Evolutionary conservation across 2,329 filamentous ascomycete genomes (phyloP).

Genomic region (Nakataea oryzae): DNA sequence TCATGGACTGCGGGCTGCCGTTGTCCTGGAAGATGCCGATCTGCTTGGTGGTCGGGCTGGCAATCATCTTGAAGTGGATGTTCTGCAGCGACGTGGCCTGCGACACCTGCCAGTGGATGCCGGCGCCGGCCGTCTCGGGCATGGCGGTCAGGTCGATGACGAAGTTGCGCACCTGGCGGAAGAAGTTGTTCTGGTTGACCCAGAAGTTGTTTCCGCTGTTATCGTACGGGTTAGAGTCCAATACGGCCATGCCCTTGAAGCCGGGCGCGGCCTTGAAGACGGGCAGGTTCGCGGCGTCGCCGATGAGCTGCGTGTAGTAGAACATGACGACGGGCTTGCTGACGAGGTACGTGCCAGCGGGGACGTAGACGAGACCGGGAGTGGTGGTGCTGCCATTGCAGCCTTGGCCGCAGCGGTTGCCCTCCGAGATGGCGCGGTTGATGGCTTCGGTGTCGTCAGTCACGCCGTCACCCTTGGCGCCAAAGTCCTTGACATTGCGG

Average conservation of each 20-base stretch:
- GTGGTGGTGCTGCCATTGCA: constrained; percentile 79
- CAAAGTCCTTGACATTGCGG: constrained; percentile 68
- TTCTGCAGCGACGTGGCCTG: constrained; percentile 75
- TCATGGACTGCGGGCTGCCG: constrained; percentile 75
- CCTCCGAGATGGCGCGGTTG: constrained; percentile 70
- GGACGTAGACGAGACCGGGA: constrained; percentile 87
- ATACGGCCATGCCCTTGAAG: constrained; percentile 79
- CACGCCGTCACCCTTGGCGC: constrained; percentile 54
- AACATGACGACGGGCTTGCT: constrained; percentile 69
- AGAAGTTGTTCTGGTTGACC: constrained; percentile 77
- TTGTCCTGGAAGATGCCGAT: constrained; percentile 80
- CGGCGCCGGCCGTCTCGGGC: constrained; percentile 49
- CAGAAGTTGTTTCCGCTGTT: constrained; percentile 60
- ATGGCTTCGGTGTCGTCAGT: constrained; percentile 85
- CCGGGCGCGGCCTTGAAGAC: constrained; percentile 61
- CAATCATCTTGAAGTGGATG: constrained; percentile 69
- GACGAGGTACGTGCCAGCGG: constrained; percentile 75
- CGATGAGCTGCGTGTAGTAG: constrained; percentile 91
- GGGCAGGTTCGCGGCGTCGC: constrained; percentile 63
- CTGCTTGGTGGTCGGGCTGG: constrained; percentile 57
- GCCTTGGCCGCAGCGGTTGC: constrained; percentile 65
- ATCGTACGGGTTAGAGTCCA: constrained; percentile 81
- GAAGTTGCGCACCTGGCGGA: constrained; percentile 74
- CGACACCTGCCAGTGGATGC: constrained; percentile 81
- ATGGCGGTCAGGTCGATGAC: constrained; percentile 64